Evolutionary conservation across 495 filamentous ascomycete genomes (phyloP).

Genomic region (Durotheca rogersii): DNA sequence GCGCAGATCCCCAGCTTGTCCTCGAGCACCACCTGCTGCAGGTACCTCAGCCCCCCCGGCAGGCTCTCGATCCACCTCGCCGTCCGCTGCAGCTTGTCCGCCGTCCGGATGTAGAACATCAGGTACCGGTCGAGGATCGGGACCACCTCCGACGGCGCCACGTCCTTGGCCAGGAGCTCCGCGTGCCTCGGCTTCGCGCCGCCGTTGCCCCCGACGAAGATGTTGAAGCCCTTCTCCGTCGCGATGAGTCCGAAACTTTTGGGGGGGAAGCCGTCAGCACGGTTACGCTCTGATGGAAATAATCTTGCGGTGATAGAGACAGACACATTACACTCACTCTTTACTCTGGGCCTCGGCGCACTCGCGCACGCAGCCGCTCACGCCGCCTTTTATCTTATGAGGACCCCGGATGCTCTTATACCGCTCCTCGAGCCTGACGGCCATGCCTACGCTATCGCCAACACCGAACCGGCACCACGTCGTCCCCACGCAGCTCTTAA

Average conservation of each 20-base stretch:
- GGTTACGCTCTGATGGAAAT: background rate
- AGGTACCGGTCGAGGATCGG: constrained; percentile 89
- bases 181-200: constrained; percentile 84
- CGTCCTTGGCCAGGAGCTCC: constrained; percentile 89
- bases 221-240: constrained; percentile 93
- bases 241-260: constrained; percentile 86
- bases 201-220: constrained; percentile 92
- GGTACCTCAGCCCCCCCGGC: constrained; percentile 83
- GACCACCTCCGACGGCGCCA: constrained; percentile 79
- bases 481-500: constrained; percentile 93
- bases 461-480: constrained; percentile 95
- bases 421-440: constrained; percentile 84
- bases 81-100: constrained; percentile 91
- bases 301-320: background rate
- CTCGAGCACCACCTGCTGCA: constrained; percentile 79
- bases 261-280: constrained; percentile 14
- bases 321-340: constrained; percentile 71
- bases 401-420: constrained; percentile 91
- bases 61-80: constrained; percentile 89
- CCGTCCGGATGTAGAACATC: constrained; percentile 95
- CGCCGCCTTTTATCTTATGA: constrained; percentile 93
- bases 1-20: constrained; percentile 88
- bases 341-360: constrained; percentile 97
- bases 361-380: constrained; percentile 89
- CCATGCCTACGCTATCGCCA: constrained; percentile 96